Percentiles rank a stretch among this genome's conserved stretches.
These are phyloP conservation scores for Bocquillonia castaneifolia DNA, from an alignment of 441 rosid species.

Conservation along the genomic window DNA sequence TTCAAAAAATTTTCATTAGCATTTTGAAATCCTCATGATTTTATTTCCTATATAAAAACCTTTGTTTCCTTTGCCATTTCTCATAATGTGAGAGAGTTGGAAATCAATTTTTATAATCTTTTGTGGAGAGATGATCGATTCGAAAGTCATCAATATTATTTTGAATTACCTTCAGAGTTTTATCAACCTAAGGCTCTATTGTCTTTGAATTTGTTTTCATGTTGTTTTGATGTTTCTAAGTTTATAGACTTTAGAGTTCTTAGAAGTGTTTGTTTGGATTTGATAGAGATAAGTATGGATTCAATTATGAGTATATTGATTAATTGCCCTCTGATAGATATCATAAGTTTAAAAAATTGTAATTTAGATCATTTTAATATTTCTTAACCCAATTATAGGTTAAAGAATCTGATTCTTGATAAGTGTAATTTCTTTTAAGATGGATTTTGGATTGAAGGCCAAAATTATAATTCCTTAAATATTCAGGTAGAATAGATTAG, in stretches of 20 bases:
- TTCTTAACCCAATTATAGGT: conserved; percentile 1
- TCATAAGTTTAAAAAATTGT: conserved; percentile 33
- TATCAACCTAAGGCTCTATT: conserved; percentile 18
- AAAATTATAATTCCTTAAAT: conserved; percentile 30
- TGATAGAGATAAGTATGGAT: conserved; percentile 19
- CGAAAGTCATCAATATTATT: neutral
- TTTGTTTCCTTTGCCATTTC: conserved; percentile 26
- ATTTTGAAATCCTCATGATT: conserved; percentile 23
- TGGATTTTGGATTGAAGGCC: conserved; percentile 22
- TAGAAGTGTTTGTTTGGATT: conserved; percentile 31
- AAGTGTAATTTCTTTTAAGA: conserved; percentile 26
- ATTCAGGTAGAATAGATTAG: conserved; percentile 22
- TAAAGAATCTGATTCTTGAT: conserved; percentile 30
- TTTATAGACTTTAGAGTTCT: conserved; percentile 14
- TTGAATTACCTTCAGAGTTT: conserved; percentile 28
- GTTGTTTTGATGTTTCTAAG: conserved; percentile 17
- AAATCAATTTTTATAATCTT: conserved; percentile 31
- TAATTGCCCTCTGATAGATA: conserved; percentile 32
- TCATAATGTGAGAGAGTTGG: conserved; percentile 23
- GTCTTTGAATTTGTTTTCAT: conserved; percentile 30
- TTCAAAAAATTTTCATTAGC: conserved; percentile 18
- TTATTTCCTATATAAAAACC: conserved; percentile 2
- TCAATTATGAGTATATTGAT: conserved; percentile 18
- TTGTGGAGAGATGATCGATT: neutral
- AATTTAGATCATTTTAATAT: conserved; percentile 5